Evolutionary conservation across 1,284 basidiomycete genomes (phyloP), one percentile per base, ranked within the genome.

Genomic region (Salmacisia buchloeana): DNA sequence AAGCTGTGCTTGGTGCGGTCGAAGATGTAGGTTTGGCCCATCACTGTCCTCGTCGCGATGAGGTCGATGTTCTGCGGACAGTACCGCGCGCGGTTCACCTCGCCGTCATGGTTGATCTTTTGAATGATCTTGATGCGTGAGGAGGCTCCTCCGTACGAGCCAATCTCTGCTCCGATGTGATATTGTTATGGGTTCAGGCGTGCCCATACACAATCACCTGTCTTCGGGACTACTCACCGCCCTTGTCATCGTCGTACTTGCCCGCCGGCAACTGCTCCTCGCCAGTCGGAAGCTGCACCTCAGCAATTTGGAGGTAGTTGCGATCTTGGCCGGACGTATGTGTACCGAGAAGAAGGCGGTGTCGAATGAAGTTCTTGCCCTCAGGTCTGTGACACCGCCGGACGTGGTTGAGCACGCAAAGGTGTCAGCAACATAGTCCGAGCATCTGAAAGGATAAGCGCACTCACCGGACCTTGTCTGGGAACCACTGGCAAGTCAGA

Each of bases 51-150:
- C 9, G 94, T 98, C 1, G 96, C 96, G 69, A 99, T 91, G 70
- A 99, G 81, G 81, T 98, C 92, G 5, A 92, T 90, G 78, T 98
- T 98, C 82, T 97, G 94, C 15, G 96, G 96, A 91, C 97, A 97
- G 81, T 98, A 99, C 52, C 96, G 85, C 63, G 96, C 96, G 39
- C 94, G 84, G 81, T 99, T 98, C 75, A 98, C 92, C 81, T 99
- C 96, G 58, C 93, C 93, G 9, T 87, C 86, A 81, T 99, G 96
- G 80, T 94, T 94, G 83, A 99, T 98, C 67, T 87, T 89, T 80
- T 99, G 96, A 35, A 89, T 89, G 77, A 97, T 86, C 75, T 91
- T 88, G 67, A 98, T 87, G 29, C 91, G 86, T 0, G 93, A 90
- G 41, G 69, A 82, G 80, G 89, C 88, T 39, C 92, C 86, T 86